Conservation (phyloP, 148 eudicot genomes). For the Chenopodium album region DNA sequence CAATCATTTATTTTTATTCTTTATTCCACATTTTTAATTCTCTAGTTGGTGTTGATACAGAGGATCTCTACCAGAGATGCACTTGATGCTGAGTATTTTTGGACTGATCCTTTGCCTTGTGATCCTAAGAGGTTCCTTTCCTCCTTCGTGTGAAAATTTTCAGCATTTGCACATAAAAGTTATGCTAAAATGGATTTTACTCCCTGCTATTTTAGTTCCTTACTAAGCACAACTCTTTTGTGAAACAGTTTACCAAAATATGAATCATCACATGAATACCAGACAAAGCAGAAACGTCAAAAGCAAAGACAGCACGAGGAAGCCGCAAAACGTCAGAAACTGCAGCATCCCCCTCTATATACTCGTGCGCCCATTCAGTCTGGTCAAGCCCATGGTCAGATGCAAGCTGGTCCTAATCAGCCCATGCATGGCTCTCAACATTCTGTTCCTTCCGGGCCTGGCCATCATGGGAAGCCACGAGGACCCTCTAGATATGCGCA, state of each 20-base stretch:
- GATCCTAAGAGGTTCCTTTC: slow-evolving; percentile 76
- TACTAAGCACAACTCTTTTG: background rate
- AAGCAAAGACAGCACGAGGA: slow-evolving; percentile 82
- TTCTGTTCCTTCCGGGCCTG: slow-evolving; percentile 47
- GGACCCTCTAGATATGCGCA: slow-evolving; percentile 64
- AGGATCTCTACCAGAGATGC: slow-evolving; percentile 88
- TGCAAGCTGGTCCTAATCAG: slow-evolving; percentile 56
- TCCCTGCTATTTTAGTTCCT: background rate
- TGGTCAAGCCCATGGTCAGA: slow-evolving; percentile 56
- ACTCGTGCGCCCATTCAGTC: slow-evolving; percentile 61
- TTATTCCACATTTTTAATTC: background rate
- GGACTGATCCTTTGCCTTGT: slow-evolving; percentile 90
- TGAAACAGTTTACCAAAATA: slow-evolving; percentile 67
- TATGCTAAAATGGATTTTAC: background rate
- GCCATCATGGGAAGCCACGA: slow-evolving; percentile 69
- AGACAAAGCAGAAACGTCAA: slow-evolving; percentile 83
- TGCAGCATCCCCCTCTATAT: slow-evolving; percentile 74
- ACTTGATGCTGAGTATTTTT: slow-evolving; percentile 92
- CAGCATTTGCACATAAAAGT: background rate
- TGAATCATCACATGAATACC: slow-evolving; percentile 85
- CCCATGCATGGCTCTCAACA: slow-evolving; percentile 59
- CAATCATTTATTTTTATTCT: background rate
- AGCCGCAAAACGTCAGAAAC: slow-evolving; percentile 71
- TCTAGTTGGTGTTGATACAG: slow-evolving; percentile 30
- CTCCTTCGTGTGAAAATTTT: background rate